Base-by-base conservation (phyloP, 2,329 filamentous ascomycete genomes). In the Colletotrichum cordylinicola region DNA sequence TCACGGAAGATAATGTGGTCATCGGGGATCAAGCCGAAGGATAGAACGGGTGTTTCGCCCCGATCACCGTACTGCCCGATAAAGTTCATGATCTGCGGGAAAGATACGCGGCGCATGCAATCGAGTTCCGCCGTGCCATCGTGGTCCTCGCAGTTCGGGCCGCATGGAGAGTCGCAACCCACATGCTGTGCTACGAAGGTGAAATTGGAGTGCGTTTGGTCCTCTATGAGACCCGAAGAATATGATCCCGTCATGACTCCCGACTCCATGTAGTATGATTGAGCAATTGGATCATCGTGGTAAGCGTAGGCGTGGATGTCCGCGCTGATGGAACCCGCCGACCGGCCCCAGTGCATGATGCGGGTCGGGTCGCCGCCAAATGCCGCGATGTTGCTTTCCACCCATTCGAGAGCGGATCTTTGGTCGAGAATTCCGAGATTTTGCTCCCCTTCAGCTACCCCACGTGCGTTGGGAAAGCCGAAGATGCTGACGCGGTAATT, bases 331-430 rank as follows among this genome's bases (percentile, higher is more conserved):
- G 82, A 80, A 10, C 89, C 88, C 4, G 89, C 87, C 24, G 87
- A 88, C 80, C 88, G 86, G 18, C 88, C 88, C 78, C 86, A 86
- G 8, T 88, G 81, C 5, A 85, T 85, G 76, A 89, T 88, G 16
- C 82, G 81, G 5, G 10, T 12, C 18, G 72, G 67, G 27, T 78
- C 69, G 61, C 78, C 77, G 33, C 78, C 77, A 21, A 78, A 76
- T 9, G 74, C 68, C 8, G 67, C 72, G 18, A 77, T 61, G 43
- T 79, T 78, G 27, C 18, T n/a, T 48, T 78, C 77, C 12, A 77
- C 72, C 78, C 78, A 79, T 66, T 79, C 75, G 15, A 79, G 58
- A 13, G 77, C 78, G 4, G 48, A 55, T 6, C 77, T 67, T 43
- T 79, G 77, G 65, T 77, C 77, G 15, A 75, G 67, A 6, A 78